Evolutionary conservation across 805 yeast genomes (phyloP).

Genomic region (Ogataea henricii): DNA sequence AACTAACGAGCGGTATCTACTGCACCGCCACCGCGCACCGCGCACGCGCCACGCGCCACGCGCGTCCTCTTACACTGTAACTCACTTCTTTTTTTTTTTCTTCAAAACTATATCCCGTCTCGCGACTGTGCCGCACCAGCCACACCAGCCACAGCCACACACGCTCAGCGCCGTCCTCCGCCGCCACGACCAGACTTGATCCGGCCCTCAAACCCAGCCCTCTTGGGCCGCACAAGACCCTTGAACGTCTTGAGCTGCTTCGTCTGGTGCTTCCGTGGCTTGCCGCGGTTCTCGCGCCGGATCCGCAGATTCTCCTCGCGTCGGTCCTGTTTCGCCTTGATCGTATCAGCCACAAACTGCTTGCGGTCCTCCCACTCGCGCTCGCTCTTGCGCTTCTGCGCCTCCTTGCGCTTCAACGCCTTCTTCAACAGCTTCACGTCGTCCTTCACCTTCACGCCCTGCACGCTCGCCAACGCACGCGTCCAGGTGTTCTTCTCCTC

Average conservation of each 20-base stretch:
- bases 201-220: constrained; percentile 89
- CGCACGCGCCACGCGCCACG: neutral
- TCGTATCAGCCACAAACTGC: constrained; percentile 72
- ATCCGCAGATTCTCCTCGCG: constrained; percentile 89
- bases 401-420: constrained; percentile 81
- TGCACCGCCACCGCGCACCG: no score
- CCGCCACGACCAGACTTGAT: constrained; percentile 23
- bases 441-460: constrained; percentile 85
- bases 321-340: constrained; percentile 76
- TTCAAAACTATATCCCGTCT: neutral
- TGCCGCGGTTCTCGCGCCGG: constrained; percentile 83
- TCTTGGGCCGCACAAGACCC: constrained; percentile 51
- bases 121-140: constrained; percentile 2
- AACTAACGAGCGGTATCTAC: no score
- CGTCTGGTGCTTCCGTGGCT: constrained; percentile 71
- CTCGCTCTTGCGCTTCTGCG: constrained; percentile 81
- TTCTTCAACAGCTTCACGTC: constrained; percentile 86
- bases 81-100: no score
- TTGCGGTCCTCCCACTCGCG: constrained; percentile 91
- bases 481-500: constrained; percentile 84
- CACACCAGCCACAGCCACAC: constrained; percentile 1
- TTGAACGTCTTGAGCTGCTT: constrained; percentile 67
- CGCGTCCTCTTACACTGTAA: no score
- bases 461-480: constrained; percentile 78
- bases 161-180: constrained; percentile 15